Conservation (phyloP, 352 stramenopile genomes). For the Phytophthora pseudosyringae region DNA sequence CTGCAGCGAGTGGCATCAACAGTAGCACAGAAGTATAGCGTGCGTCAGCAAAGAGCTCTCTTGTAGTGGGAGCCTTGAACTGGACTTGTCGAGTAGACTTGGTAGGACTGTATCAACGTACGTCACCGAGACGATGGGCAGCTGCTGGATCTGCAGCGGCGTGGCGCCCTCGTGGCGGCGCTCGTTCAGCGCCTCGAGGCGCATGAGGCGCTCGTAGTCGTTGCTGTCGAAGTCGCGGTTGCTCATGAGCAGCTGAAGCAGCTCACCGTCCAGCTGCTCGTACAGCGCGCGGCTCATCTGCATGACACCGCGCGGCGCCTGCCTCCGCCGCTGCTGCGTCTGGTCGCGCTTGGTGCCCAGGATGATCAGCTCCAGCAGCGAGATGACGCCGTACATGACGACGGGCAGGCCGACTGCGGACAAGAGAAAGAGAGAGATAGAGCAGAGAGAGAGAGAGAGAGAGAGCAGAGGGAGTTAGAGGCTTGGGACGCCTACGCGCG, state of each 20-base stretch:
- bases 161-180: conserved; percentile 57
- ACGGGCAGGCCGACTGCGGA: conserved; percentile 52
- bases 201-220: conserved; percentile 77
- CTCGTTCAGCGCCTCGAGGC: conserved; percentile 67
- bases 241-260: conserved; percentile 67
- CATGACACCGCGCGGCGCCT: conserved; percentile 42
- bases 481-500: too few relatives aligned
- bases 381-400: conserved; percentile 59
- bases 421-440: background rate
- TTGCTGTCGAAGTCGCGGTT: conserved; percentile 76
- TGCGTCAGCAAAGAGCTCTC: conserved; percentile 9
- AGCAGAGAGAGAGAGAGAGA: background rate
- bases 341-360: conserved; percentile 35
- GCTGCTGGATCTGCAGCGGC: conserved; percentile 58
- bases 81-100: background rate
- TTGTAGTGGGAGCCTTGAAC: conserved; percentile 1
- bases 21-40: background rate
- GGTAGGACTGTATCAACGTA: conserved; percentile 49
- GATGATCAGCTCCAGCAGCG: conserved; percentile 47
- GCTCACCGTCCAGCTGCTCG: conserved; percentile 68
- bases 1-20: conserved; percentile 33
- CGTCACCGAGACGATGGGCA: conserved; percentile 69
- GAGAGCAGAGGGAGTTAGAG: background rate
- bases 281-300: conserved; percentile 72
- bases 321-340: conserved; percentile 13